A percentile compares a stretch with the other conserved stretches of the same genome.
Conservation (phyloP, 306 rosid genomes). For the Adenanthera pavonina region DNA sequence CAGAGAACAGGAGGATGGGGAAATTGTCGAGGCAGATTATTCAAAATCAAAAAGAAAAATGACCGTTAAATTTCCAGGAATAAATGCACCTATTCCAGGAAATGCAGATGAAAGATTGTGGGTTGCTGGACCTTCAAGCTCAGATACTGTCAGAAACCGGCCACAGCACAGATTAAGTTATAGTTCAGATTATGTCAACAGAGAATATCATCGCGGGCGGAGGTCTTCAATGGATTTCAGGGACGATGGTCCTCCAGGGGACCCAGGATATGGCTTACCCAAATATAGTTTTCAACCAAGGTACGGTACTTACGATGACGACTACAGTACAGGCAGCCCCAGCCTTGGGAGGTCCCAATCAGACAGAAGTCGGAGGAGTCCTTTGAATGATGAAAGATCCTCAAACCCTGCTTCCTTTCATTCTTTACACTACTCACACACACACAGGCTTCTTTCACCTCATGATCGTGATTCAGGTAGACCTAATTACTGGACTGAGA, state of each 20-base stretch:
- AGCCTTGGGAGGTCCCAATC: constrained; percentile 44
- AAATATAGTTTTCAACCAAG: constrained; percentile 64
- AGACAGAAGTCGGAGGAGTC: constrained; percentile 68
- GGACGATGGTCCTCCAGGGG: constrained; percentile 90
- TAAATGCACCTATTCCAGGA: constrained; percentile 90
- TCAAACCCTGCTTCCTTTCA: constrained; percentile 38
- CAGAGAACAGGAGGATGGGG: constrained; percentile 90
- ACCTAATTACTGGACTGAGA: constrained; percentile 44
- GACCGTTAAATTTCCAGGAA: constrained; percentile 84
- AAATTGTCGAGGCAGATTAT: constrained; percentile 64
- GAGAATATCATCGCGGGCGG: constrained; percentile 68
- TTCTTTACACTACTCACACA: constrained; percentile 52
- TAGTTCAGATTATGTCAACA: constrained; percentile 54
- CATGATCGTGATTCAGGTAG: constrained; percentile 47
- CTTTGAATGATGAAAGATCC: constrained; percentile 53
- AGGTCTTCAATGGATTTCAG: constrained; percentile 60
- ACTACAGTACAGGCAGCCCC: constrained; percentile 49
- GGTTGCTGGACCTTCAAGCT: constrained; percentile 55
- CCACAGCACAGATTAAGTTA: constrained; percentile 53
- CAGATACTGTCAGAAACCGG: constrained; percentile 59
- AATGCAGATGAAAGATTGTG: constrained; percentile 78
- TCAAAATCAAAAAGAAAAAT: constrained; percentile 56
- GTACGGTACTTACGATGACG: constrained; percentile 54
- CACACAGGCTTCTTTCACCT: constrained; percentile 47
- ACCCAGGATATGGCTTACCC: constrained; percentile 56